These are phyloP conservation scores for Agastache rugosa DNA, from an alignment of 257 asterid genomes.

Conservation along the genomic window DNA sequence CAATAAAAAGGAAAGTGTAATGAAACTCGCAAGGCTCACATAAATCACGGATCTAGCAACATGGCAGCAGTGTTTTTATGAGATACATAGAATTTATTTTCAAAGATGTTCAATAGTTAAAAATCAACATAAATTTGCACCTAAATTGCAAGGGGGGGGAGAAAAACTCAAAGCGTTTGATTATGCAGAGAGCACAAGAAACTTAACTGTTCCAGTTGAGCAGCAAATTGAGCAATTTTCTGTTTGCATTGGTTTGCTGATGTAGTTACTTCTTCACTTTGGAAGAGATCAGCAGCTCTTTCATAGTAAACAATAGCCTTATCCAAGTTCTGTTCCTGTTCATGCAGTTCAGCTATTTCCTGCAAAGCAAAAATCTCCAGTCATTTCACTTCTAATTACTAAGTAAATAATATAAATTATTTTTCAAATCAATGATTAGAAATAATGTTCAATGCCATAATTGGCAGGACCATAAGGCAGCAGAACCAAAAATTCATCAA, in stretches of 20 bases:
- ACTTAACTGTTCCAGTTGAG: conserved; percentile 87
- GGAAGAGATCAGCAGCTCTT: conserved; percentile 91
- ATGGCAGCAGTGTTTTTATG: conserved; percentile 6
- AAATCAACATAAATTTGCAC: too few species aligned
- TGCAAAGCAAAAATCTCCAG: conserved; percentile 37
- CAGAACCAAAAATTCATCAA: neutral
- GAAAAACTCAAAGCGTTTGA: neutral
- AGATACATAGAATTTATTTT: conserved; percentile 1
- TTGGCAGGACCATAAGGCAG: neutral
- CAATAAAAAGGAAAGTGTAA: conserved; percentile 1
- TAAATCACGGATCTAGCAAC: neutral
- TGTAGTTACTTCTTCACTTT: conserved; percentile 81
- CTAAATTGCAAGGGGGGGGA: neutral
- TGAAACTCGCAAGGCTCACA: conserved; percentile 25
- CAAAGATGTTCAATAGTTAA: neutral
- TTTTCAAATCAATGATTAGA: neutral
- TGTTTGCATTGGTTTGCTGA: conserved; percentile 95
- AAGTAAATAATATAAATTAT: neutral
- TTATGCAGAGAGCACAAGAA: conserved; percentile 33
- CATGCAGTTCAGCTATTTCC: conserved; percentile 94
- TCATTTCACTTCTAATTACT: conserved; percentile 22
- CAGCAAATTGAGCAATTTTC: conserved; percentile 90
- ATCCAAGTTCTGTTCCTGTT: conserved; percentile 84
- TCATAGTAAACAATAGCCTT: conserved; percentile 83
- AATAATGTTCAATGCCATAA: conserved; percentile 4